phyloP scores from a whole-genome alignment of 768 basidiomycete genomes.

The Tulasnella sp. region DNA sequence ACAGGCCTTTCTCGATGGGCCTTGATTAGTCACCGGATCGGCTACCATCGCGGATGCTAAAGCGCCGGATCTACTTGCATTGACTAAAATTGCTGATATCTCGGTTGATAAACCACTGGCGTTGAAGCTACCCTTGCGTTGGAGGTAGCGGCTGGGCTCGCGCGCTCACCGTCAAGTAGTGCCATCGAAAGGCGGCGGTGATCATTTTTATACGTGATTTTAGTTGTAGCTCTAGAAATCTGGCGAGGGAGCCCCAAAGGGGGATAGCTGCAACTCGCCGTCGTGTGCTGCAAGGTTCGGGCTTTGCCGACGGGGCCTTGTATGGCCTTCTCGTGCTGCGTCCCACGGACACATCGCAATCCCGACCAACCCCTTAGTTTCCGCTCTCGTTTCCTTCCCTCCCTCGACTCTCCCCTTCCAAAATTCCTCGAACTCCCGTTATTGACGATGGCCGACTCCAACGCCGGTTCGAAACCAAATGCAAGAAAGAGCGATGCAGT shows the following conservation, averaged over 20 bases:
- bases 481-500: conserved; percentile 14
- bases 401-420: background rate
- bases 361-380: conserved; percentile 11
- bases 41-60: background rate
- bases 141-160: background rate
- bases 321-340: background rate
- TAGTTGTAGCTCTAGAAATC: background rate
- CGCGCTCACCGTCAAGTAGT: background rate
- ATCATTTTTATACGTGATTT: background rate
- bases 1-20: background rate
- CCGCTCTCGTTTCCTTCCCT: conserved; percentile 2
- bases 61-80: background rate
- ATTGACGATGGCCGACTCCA: conserved; percentile 3
- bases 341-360: conserved; percentile 9
- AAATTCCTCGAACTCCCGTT: background rate
- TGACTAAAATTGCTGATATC: background rate
- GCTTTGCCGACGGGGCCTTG: background rate
- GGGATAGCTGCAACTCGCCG: background rate
- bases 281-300: background rate
- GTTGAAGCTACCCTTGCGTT: background rate
- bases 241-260: background rate
- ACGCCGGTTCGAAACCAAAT: conserved; percentile 5
- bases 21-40: background rate
- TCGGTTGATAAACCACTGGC: background rate
- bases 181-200: background rate